Percentiles rank a stretch among this genome's conserved stretches.
phyloP scores from a whole-genome alignment of 257 asterid genomes.

The Capsicum chinense region DNA sequence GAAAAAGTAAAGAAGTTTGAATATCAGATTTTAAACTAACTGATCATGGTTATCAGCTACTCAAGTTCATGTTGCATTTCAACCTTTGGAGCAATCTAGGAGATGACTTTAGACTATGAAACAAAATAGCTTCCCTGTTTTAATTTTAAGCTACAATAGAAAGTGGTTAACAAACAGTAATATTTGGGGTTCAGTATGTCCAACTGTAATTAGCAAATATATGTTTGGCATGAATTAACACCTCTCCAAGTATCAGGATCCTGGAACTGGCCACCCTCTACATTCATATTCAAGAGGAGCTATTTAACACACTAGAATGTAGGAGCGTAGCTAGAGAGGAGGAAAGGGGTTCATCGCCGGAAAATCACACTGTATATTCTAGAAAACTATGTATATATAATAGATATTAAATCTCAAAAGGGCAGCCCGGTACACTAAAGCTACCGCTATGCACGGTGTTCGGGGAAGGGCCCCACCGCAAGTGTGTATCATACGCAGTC shows the following conservation, averaged over 20 bases:
- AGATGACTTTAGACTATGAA: background rate
- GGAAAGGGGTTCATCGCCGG: too few relatives aligned
- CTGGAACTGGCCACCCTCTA: background rate
- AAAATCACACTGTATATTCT: too few relatives aligned
- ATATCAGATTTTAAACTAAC: too few relatives aligned
- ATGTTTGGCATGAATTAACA: background rate
- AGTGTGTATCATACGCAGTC: too few relatives aligned
- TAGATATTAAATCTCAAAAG: too few relatives aligned
- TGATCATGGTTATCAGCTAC: too few relatives aligned
- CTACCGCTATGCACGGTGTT: too few relatives aligned
- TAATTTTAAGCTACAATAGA: background rate
- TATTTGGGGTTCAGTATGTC: background rate
- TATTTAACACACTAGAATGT: background rate
- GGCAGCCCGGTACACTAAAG: too few relatives aligned
- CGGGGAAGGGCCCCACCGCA: too few relatives aligned
- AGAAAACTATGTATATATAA: too few relatives aligned
- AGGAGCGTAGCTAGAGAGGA: too few relatives aligned
- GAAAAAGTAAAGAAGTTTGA: too few relatives aligned
- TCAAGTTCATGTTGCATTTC: background rate
- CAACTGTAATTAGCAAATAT: background rate
- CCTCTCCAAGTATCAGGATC: constrained; percentile 7
- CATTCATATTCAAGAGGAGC: background rate
- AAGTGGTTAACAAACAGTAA: background rate
- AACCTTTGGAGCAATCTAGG: background rate
- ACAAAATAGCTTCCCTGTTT: background rate